A percentile compares a stretch with the other conserved stretches of the same genome.
Conservation (phyloP, 805 yeast species). For the Torulaspora gathmanii region DNA sequence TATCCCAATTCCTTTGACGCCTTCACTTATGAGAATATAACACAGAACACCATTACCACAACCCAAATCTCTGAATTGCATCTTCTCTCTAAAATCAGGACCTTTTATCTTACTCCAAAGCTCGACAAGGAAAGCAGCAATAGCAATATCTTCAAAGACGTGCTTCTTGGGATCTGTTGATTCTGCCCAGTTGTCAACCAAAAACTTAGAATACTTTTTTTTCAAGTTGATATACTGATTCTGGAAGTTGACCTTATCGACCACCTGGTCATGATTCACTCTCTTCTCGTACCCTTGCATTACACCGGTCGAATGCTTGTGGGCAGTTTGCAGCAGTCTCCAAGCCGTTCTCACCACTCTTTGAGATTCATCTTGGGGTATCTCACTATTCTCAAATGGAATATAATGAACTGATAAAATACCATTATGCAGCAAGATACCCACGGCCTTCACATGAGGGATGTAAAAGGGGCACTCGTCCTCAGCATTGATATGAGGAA, state of each 20-base stretch:
- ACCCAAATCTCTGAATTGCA: constrained; percentile 81
- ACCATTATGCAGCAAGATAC: constrained; percentile 48
- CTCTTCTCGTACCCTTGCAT: constrained; percentile 81
- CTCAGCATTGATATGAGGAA: constrained; percentile 61
- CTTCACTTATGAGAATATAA: constrained; percentile 69
- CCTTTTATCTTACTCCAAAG: constrained; percentile 61
- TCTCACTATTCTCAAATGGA: constrained; percentile 47
- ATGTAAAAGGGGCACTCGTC: constrained; percentile 80
- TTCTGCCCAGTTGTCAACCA: constrained; percentile 87
- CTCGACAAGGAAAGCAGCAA: constrained; percentile 89
- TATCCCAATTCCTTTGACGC: constrained; percentile 75
- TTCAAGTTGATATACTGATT: constrained; percentile 74
- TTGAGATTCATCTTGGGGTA: constrained; percentile 40
- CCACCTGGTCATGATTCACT: constrained; percentile 83
- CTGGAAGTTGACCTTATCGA: constrained; percentile 77
- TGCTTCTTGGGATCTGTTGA: constrained; percentile 92
- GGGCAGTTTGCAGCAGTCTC: constrained; percentile 71
- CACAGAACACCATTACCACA: constrained; percentile 93
- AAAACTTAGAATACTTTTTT: constrained; percentile 67
- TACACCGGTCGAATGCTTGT: constrained; percentile 79
- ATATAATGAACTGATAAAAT: constrained; percentile 68
- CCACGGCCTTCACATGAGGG: constrained; percentile 81
- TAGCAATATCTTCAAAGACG: constrained; percentile 93
- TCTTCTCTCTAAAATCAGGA: constrained; percentile 32
- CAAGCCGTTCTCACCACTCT: constrained; percentile 79